Evolutionary conservation across 106 monocot species (phyloP), one percentile per base, ranked within the genome.

Genomic region (Acorus gramineus): DNA sequence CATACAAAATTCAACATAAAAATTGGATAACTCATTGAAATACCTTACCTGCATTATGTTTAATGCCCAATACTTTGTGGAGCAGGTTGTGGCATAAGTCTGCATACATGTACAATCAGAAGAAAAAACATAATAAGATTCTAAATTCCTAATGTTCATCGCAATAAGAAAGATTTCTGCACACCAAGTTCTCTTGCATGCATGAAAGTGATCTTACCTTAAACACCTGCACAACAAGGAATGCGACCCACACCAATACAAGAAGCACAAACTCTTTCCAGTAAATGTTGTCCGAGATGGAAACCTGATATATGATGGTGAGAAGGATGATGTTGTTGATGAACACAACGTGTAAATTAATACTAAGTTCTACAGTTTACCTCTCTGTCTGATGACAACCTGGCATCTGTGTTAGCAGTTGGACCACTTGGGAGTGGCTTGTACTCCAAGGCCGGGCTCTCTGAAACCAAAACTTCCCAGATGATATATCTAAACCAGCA

Each of bases 161-260:
- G 28, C 28, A 28, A 28, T 28, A 28, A 28, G 28, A 28, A 28
- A 28, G 28, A 28, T 28, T 28, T 1, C 28, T 28, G 28, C 28
- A 28, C 1, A 28, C 28, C 28, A 1, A 28, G 28, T 28, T 28
- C 28, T 28, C 28, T 28, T 28, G 28, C 28, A 28, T 28, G 28
- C 28, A 28, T 28, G 28, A 28, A 28, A 28, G 28, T 28, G 9
- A 60, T 68, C 47, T 62, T 8, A 80, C 79, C 79, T 80, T 84
- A 50, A 76, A 49, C 45, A 80, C 66, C 58, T 84, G 84, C 66
- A 84, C 65, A 5, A 59, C 76, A 63, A 84, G 84, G 66, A 84
- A 79, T 63, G 79, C 79, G 49, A 84, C 57, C 84, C 84, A 84
- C 48, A 84, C 84, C 46, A 66, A 84, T 42, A 80, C 53, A 52